A percentile compares a stretch with the other conserved stretches of the same genome.
Evolutionary conservation across 2,329 filamentous ascomycete species (phyloP).

Genomic region (Emericellopsis cladophorae): DNA sequence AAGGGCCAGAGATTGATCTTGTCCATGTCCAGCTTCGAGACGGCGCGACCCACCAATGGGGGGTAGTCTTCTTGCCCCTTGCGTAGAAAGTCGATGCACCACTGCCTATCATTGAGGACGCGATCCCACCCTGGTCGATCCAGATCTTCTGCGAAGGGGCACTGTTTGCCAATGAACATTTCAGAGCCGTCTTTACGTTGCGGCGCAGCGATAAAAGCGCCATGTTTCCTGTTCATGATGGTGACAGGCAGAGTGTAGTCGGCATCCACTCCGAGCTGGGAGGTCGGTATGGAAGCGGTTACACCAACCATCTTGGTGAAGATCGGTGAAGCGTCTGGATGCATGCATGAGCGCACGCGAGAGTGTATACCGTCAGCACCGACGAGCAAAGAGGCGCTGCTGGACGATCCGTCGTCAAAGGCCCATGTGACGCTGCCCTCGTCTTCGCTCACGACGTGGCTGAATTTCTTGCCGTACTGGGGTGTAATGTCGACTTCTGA

Average conservation of each 20-base stretch:
- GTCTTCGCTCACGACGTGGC: conserved; percentile 25
- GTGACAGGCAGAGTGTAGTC: conserved; percentile 27
- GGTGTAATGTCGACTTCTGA: conserved; percentile 25
- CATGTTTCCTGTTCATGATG: conserved; percentile 24
- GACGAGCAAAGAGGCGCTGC: conserved; percentile 29
- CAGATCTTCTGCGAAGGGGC: conserved; percentile 17
- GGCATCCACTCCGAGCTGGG: conserved; percentile 19
- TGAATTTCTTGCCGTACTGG: conserved; percentile 34
- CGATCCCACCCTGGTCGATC: conserved; percentile 28
- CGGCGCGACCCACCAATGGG: conserved; percentile 19
- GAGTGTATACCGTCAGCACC: conserved; percentile 51
- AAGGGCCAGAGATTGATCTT: conserved; percentile 36
- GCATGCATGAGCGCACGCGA: conserved; percentile 34
- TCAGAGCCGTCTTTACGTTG: conserved; percentile 35
- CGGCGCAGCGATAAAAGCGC: conserved; percentile 36
- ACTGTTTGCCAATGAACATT: conserved; percentile 32
- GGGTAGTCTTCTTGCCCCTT: conserved; percentile 21
- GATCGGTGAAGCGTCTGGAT: conserved; percentile 30
- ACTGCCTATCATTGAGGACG: conserved; percentile 23
- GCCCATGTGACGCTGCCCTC: conserved; percentile 27
- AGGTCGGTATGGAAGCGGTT: conserved; percentile 17
- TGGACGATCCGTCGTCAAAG: conserved; percentile 30
- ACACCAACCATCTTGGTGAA: conserved; percentile 35
- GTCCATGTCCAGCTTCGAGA: conserved; percentile 13
- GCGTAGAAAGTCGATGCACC: conserved; percentile 18